Evolutionary conservation across 345 rosid genomes (phyloP), one percentile per base, ranked within the genome.

Genomic region (Durio zibethinus): DNA sequence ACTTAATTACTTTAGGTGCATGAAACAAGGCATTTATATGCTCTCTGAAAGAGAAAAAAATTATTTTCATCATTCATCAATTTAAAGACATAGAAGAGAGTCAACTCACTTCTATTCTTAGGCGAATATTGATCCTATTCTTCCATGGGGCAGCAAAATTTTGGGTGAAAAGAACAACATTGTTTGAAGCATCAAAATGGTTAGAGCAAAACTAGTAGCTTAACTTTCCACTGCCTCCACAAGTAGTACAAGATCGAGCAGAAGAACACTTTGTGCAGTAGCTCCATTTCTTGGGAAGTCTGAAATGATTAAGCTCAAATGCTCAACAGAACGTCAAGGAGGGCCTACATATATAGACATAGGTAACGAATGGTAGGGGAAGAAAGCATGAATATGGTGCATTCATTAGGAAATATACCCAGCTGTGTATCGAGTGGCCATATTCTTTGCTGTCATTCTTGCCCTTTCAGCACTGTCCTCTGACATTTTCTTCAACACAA

Each of bases 211-310:
- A 16, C 45, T 75, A 75, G 59, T 38, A 42, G 84, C 86, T 89
- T 79, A 79, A 65, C 83, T 87, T 92, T 74, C 99, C 98, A 60
- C 91, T 82, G 23, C 99, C 98, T 36, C 83, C 92, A 74, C 98
- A 95, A 4, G 86, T 79, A 16, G 6, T 79, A 73, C 97, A 95
- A 43, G 96, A 90, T 68, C 98, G 81, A 0, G 96, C 70, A 18
- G 99, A 88, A 14, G 98, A 93, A 85, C 98, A 95, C 73, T 90
- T 95, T 7, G 93, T 90, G 73, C 99, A 93, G 85, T 95, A 95
- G 82, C 97, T 93, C 98, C 99, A 93, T 88, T 95, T 95, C 88
- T 93, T 95, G 10, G 99, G 98, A 82, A 95, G 98, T 90, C 99
- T 95, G 85, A 68, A 64, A 74, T 12, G 53, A 3, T 56, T 31